Conservation (phyloP, 1,284 basidiomycete species). For the Xerocomus minutiporus region DNA sequence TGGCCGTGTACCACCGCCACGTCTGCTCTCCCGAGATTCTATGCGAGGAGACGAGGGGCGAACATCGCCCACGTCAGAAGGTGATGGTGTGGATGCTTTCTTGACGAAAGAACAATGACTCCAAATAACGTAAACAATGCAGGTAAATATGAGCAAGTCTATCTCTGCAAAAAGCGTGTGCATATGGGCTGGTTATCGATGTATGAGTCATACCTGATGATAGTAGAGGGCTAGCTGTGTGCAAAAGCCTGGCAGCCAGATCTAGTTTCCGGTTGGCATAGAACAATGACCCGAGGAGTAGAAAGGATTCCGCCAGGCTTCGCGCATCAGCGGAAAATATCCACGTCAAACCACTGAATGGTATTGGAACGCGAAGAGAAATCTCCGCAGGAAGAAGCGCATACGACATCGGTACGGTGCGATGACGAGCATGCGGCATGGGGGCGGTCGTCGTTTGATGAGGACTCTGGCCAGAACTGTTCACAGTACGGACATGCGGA, state of each 20-base stretch:
- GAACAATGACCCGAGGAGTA: constrained; percentile 31
- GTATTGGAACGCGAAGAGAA: constrained; percentile 18
- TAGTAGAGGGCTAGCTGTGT: constrained; percentile 11
- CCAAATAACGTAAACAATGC: constrained; percentile 62
- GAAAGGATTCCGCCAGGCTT: constrained; percentile 23
- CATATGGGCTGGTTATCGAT: constrained; percentile 2
- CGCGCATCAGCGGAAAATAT: constrained; percentile 26
- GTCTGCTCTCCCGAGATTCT: constrained; percentile 46
- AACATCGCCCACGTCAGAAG: constrained; percentile 24
- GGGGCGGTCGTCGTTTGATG: constrained; percentile 11
- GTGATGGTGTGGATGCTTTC: constrained; percentile 9
- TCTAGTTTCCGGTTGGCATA: constrained; percentile 29
- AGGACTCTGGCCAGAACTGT: constrained; percentile 20
- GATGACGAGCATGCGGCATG: constrained; percentile 25
- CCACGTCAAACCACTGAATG: constrained; percentile 15
- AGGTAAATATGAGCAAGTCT: constrained; percentile 49
- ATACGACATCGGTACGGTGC: constrained; percentile 4
- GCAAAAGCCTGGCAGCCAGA: constrained; percentile 2
- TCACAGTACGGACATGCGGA: constrained; percentile 14
- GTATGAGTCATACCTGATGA: constrained; percentile 24
- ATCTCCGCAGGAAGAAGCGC: constrained; percentile 26
- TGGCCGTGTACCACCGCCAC: constrained; percentile 28
- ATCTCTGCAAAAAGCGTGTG: constrained; percentile 45
- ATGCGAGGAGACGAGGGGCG: constrained; percentile 31
- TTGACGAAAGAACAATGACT: constrained; percentile 47